Evolutionary conservation across 192 early-diverging fungal species (phyloP).

Genomic region (Coemansia sp.): DNA sequence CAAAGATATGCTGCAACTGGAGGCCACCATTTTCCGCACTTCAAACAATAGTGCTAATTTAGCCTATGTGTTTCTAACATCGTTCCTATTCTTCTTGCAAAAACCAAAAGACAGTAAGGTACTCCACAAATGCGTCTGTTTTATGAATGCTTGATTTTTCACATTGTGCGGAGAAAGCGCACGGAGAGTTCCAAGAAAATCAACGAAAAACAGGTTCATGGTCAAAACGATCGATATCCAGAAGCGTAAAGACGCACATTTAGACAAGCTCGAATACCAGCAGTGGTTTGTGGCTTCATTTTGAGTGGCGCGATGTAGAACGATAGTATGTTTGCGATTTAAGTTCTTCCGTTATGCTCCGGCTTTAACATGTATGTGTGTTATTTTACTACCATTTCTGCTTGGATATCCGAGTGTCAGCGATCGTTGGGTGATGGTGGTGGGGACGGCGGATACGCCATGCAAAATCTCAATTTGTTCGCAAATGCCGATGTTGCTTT

Average conservation of each 20-base stretch:
- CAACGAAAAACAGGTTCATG: not conserved
- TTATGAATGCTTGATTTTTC: not conserved
- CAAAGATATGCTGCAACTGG: too few relatives aligned
- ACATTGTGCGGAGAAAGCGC: not conserved
- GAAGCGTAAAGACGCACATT: not conserved
- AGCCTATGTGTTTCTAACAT: not conserved
- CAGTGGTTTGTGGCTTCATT: not conserved
- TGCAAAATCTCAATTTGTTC: too few relatives aligned
- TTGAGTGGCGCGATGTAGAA: not conserved
- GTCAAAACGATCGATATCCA: not conserved
- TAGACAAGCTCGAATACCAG: not conserved
- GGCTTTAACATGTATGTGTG: slow-evolving; percentile 3
- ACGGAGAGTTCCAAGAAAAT: not conserved
- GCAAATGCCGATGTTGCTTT: too few relatives aligned
- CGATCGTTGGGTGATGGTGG: too few relatives aligned
- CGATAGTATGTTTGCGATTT: not conserved
- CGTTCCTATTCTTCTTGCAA: not conserved
- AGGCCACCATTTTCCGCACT: too few relatives aligned
- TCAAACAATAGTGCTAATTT: not conserved
- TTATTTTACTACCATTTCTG: not conserved
- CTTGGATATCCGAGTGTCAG: not conserved
- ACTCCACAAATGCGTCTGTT: not conserved
- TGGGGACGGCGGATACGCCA: too few relatives aligned
- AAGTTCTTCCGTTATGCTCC: not conserved
- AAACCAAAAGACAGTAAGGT: not conserved